These are phyloP conservation scores for Hibiscus trionum DNA, from an alignment of 345 rosid species.

Conservation along the genomic window DNA sequence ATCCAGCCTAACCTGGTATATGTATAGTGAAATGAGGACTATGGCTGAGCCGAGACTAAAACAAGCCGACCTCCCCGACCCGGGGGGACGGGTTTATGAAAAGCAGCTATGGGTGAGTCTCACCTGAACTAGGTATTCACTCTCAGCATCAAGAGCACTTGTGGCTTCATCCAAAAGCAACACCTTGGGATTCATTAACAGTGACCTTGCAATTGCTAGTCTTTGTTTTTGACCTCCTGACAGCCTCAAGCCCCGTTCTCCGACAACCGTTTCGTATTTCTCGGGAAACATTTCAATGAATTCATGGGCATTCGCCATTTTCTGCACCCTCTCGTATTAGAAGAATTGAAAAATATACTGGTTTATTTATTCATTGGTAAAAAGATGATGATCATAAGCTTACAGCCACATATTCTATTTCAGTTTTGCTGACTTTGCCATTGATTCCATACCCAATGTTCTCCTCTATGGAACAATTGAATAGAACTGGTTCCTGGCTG, in stretches of 20 bases:
- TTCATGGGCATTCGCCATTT: conserved; percentile 93
- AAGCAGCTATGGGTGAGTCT: background rate
- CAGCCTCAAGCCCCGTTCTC: conserved; percentile 86
- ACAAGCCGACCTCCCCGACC: background rate
- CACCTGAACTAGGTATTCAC: conserved; percentile 91
- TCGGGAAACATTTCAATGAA: conserved; percentile 74
- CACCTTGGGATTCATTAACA: conserved; percentile 78
- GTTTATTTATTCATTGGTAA: background rate
- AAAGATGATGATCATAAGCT: conserved; percentile 13
- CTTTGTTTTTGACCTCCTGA: conserved; percentile 97
- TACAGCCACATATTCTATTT: conserved; percentile 66
- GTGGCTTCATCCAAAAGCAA: conserved; percentile 91
- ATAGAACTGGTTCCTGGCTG: conserved; percentile 92
- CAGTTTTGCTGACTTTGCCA: conserved; percentile 45
- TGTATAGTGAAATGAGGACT: too few species aligned
- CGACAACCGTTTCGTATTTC: conserved; percentile 61
- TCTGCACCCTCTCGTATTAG: conserved; percentile 30
- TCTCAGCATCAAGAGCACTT: conserved; percentile 93
- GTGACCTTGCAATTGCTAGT: conserved; percentile 84
- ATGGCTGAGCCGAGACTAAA: background rate
- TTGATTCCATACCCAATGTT: conserved; percentile 61
- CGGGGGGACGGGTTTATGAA: background rate
- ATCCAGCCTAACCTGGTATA: too few species aligned
- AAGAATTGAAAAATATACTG: background rate
- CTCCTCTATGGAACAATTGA: conserved; percentile 39